phyloP scores from a whole-genome alignment of 805 yeast genomes.

The Teunomyces funiuensis region DNA sequence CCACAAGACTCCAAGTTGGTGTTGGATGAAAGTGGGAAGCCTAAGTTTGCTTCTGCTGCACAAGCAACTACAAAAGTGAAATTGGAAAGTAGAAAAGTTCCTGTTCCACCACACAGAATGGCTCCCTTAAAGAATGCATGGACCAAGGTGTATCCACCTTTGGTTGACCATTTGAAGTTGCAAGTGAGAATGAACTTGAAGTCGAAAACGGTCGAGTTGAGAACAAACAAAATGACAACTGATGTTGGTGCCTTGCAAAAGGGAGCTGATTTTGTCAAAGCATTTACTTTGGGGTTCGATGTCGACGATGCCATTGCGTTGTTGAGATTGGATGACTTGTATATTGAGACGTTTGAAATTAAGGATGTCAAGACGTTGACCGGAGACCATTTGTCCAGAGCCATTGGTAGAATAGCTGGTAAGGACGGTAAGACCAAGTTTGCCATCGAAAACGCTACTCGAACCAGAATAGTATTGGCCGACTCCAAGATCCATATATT shows the following conservation, averaged over 20 bases:
- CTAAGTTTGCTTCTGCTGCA: slow-evolving; percentile 75
- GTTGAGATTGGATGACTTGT: slow-evolving; percentile 89
- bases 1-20: slow-evolving; percentile 39
- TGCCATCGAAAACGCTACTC: slow-evolving; percentile 97
- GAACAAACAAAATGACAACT: slow-evolving; percentile 77
- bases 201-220: slow-evolving; percentile 83
- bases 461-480: slow-evolving; percentile 96
- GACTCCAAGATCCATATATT: slow-evolving; percentile 94
- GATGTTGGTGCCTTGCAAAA: slow-evolving; percentile 95
- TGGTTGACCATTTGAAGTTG: slow-evolving; percentile 89
- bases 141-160: slow-evolving; percentile 93
- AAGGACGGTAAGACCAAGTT: slow-evolving; percentile 98
- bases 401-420: slow-evolving; percentile 99
- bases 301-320: slow-evolving; percentile 96
- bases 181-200: slow-evolving; percentile 95
- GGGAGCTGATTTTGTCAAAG: slow-evolving; percentile 95
- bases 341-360: slow-evolving; percentile 94
- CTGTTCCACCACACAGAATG: slow-evolving; percentile 97
- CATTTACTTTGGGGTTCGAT: slow-evolving; percentile 95
- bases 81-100: slow-evolving; percentile 81
- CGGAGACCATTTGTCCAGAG: slow-evolving; percentile 97
- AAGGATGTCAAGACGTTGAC: slow-evolving; percentile 94
- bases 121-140: slow-evolving; percentile 86
- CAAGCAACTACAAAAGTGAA: slow-evolving; percentile 65
- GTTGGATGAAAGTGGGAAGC: slow-evolving; percentile 87